These are phyloP conservation scores for Kodamaea derodonti DNA, from an alignment of 1,139 yeast genomes.

Conservation along the genomic window DNA sequence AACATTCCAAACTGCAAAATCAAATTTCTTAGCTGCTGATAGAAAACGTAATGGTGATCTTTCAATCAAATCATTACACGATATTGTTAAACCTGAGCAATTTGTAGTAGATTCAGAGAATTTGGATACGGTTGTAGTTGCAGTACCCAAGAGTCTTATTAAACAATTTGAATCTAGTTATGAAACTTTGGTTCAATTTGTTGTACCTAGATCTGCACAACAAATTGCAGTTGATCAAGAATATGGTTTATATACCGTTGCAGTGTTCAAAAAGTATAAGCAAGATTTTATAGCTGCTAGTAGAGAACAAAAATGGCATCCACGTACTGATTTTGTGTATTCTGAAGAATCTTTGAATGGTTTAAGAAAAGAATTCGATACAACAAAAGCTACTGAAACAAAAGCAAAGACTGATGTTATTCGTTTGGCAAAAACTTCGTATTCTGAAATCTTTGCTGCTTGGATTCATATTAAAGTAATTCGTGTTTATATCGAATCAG, in stretches of 20 bases:
- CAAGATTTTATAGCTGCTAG: constrained; percentile 65
- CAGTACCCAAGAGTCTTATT: constrained; percentile 69
- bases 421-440: constrained; percentile 83
- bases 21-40: constrained; percentile 82
- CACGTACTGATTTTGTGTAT: constrained; percentile 82
- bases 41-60: constrained; percentile 91
- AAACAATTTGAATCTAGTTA: constrained; percentile 62
- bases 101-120: constrained; percentile 85
- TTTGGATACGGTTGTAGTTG: constrained; percentile 75
- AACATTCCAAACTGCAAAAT: constrained; percentile 74
- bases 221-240: constrained; percentile 71
- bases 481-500: constrained; percentile 57
- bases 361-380: constrained; percentile 72
- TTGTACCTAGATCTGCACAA: constrained; percentile 86
- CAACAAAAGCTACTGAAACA: constrained; percentile 70
- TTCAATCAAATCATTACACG: constrained; percentile 85
- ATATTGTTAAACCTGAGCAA: constrained; percentile 78
- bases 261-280: constrained; percentile 77
- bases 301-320: constrained; percentile 87
- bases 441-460: constrained; percentile 73
- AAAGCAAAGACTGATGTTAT: constrained; percentile 74
- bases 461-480: constrained; percentile 84
- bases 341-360: constrained; percentile 72
- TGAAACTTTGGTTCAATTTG: constrained; percentile 75
- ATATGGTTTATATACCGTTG: constrained; percentile 68